These are phyloP conservation scores for Acanthamoeba lenticulata DNA, from an alignment of 208 protist species.

Conservation along the genomic window DNA sequence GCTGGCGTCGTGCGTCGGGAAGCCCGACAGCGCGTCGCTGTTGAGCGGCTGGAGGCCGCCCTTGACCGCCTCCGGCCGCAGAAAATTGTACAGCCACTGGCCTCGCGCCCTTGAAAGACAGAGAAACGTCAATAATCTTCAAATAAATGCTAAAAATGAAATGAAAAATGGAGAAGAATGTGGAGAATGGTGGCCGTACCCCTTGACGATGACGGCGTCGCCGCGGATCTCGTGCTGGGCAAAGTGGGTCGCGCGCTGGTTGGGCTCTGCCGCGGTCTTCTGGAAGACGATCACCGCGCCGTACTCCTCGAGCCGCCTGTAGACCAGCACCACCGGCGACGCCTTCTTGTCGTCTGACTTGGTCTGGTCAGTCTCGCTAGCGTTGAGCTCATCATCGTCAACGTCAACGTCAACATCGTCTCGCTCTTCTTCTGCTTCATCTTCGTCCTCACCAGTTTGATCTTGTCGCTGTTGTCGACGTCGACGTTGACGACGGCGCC, in stretches of 20 bases:
- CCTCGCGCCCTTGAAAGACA: background rate
- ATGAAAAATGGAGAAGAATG: background rate
- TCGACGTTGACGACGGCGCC: background rate
- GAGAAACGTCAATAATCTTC: background rate
- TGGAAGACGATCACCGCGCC: constrained; percentile 59
- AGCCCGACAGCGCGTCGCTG: constrained; percentile 51
- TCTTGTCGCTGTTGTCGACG: background rate
- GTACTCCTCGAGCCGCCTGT: constrained; percentile 29
- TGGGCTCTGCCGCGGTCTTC: background rate
- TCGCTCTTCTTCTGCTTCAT: no score
- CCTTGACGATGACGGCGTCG: constrained; percentile 63
- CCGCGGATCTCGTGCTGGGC: constrained; percentile 14
- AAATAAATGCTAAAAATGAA: background rate
- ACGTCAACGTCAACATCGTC: no score
- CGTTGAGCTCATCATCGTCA: no score
- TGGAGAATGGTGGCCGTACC: background rate
- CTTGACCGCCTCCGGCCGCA: constrained; percentile 61
- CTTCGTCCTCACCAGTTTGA: no score
- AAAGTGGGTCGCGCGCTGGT: constrained; percentile 53
- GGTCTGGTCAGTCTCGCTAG: no score
- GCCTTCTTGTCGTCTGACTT: no score
- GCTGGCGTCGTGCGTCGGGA: background rate
- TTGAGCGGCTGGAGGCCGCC: background rate
- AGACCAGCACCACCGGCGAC: background rate
- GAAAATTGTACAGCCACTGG: constrained; percentile 57